phyloP scores from a whole-genome alignment of 108 stramenopile genomes.

The Heterococcus sp. region DNA sequence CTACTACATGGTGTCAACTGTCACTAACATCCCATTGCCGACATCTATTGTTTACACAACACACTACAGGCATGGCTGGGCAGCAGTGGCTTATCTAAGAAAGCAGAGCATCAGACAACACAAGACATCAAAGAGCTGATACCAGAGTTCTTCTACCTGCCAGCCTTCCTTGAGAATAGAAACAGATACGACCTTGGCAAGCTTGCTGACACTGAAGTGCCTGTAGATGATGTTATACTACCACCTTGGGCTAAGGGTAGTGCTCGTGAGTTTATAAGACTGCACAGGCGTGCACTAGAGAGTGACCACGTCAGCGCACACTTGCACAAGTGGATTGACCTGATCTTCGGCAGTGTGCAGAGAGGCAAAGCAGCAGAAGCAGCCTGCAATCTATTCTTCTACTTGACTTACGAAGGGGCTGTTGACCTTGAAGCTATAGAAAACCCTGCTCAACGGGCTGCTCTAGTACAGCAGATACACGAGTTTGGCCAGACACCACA shows the following conservation, averaged over 20 bases:
- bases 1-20: too few species aligned
- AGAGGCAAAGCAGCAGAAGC: slow-evolving; percentile 72
- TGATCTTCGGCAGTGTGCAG: slow-evolving; percentile 94
- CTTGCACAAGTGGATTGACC: slow-evolving; percentile 89
- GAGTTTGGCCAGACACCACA: slow-evolving; percentile 95
- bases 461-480: slow-evolving; percentile 85
- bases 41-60: too few species aligned
- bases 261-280: slow-evolving; percentile 81
- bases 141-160: slow-evolving; percentile 94
- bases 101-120: not conserved
- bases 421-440: slow-evolving; percentile 87
- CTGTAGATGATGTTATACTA: slow-evolving; percentile 78
- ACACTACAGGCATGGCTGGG: slow-evolving; percentile 15
- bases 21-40: too few species aligned
- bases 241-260: slow-evolving; percentile 89
- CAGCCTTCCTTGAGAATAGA: slow-evolving; percentile 59
- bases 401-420: slow-evolving; percentile 92
- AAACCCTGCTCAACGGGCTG: slow-evolving; percentile 68
- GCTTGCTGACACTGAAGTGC: not conserved
- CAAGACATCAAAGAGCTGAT: slow-evolving; percentile 93
- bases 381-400: slow-evolving; percentile 89
- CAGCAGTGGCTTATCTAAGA: slow-evolving; percentile 21
- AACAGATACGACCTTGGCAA: slow-evolving; percentile 50
- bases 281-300: slow-evolving; percentile 86
- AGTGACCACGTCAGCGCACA: slow-evolving; percentile 81